Conservation (phyloP, 2,329 filamentous ascomycete species). For the Lachnellula arida region DNA sequence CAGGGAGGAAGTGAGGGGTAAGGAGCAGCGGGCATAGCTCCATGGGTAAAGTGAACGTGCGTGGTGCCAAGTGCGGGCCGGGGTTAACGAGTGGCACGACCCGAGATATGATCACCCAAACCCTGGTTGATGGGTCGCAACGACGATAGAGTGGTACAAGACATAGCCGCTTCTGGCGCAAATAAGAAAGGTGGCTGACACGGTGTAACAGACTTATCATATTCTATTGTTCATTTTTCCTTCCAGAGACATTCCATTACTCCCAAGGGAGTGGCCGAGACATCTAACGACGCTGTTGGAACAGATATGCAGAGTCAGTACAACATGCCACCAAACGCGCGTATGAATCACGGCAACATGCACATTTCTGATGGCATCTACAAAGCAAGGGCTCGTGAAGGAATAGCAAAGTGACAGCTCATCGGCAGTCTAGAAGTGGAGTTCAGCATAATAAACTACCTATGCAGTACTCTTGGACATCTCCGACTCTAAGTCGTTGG, state of each 20-base stretch:
- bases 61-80: slow-evolving; percentile 15
- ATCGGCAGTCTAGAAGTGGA: not conserved
- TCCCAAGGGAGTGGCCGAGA: slow-evolving; percentile 4
- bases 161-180: slow-evolving; percentile 17
- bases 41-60: slow-evolving; percentile 15
- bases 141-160: slow-evolving; percentile 2
- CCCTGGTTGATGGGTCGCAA: slow-evolving; percentile 20
- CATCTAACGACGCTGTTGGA: slow-evolving; percentile 1
- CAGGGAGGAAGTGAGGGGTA: slow-evolving; percentile 7
- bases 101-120: slow-evolving; percentile 24
- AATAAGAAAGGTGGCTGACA: slow-evolving; percentile 11
- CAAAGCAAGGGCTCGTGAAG: not conserved
- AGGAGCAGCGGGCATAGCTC: not conserved
- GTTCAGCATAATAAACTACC: not conserved
- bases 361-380: not conserved
- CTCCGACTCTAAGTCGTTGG: not conserved
- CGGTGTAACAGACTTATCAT: slow-evolving; percentile 1
- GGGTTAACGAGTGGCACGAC: slow-evolving; percentile 19
- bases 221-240: slow-evolving; percentile 9
- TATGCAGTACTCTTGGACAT: too few relatives aligned
- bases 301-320: not conserved
- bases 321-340: not conserved
- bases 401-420: not conserved
- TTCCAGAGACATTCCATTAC: slow-evolving; percentile 10
- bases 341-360: not conserved